phyloP scores from a whole-genome alignment of 495 filamentous ascomycete genomes.

The Penicillium bialowiezense region DNA sequence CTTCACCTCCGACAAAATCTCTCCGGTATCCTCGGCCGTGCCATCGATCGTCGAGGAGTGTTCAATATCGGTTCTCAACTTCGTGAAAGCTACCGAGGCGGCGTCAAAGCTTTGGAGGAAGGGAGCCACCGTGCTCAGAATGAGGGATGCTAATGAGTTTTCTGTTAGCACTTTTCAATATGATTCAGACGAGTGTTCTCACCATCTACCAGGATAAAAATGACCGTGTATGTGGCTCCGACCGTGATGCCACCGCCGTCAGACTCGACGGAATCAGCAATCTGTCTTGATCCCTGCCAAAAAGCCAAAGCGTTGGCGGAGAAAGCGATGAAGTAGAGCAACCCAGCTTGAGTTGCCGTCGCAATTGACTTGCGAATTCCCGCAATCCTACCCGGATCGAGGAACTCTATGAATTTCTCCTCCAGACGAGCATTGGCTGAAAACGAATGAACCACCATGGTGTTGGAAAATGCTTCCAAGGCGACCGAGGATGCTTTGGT shows the following conservation, averaged over 20 bases:
- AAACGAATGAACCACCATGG: conserved; percentile 45
- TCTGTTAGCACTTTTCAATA: conserved; percentile 6
- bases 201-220: conserved; percentile 62
- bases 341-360: conserved; percentile 53
- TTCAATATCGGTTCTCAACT: conserved; percentile 48
- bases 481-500: conserved; percentile 44
- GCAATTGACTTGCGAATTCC: conserved; percentile 56
- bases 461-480: conserved; percentile 40
- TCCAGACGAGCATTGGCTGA: conserved; percentile 44
- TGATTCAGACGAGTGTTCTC: not conserved
- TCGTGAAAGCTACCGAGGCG: conserved; percentile 51
- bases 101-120: conserved; percentile 56
- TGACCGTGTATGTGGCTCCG: conserved; percentile 59
- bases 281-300: conserved; percentile 56
- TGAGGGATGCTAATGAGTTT: conserved; percentile 46
- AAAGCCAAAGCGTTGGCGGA: conserved; percentile 62
- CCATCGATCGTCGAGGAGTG: conserved; percentile 48
- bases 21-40: conserved; percentile 25
- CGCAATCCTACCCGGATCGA: conserved; percentile 37
- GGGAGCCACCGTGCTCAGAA: conserved; percentile 60
- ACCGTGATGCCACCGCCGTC: conserved; percentile 37
- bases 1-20: conserved; percentile 29
- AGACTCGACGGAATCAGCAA: conserved; percentile 44
- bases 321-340: conserved; percentile 63
- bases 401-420: conserved; percentile 43